A percentile compares a stretch with the other conserved stretches of the same genome.
Conservation (phyloP, 2,329 filamentous ascomycete genomes). For the Lasiodiplodia citricola region DNA sequence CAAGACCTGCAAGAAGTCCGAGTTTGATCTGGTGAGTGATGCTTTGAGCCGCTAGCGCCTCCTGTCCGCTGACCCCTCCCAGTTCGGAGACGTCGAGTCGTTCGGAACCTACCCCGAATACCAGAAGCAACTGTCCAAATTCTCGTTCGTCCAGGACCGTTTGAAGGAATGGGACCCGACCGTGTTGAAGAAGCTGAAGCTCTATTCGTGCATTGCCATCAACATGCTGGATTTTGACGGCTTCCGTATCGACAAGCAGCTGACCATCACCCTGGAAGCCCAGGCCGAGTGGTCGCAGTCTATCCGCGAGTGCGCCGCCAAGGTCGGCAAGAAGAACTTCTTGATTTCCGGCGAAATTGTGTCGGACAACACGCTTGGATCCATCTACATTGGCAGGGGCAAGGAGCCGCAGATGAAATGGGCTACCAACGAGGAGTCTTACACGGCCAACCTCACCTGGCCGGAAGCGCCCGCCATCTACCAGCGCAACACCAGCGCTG, state of each 20-base stretch:
- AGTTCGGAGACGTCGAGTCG: constrained; percentile 63
- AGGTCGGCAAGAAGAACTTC: constrained; percentile 67
- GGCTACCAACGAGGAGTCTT: constrained; percentile 53
- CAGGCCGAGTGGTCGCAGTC: constrained; percentile 63
- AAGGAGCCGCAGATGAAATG: constrained; percentile 61
- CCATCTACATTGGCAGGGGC: constrained; percentile 68
- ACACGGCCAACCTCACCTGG: constrained; percentile 55
- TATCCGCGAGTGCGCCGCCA: constrained; percentile 62
- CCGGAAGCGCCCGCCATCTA: constrained; percentile 47
- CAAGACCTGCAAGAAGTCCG: constrained; percentile 62
- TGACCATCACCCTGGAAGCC: constrained; percentile 67
- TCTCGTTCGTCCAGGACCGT: constrained; percentile 70
- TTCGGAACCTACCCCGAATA: constrained; percentile 54
- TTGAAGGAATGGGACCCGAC: constrained; percentile 67
- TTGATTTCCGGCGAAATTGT: constrained; percentile 69
- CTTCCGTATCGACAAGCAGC: constrained; percentile 70
- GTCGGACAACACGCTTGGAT: constrained; percentile 42
- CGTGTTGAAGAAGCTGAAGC: constrained; percentile 62
- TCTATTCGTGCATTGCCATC: constrained; percentile 69
- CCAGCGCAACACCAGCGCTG: constrained; percentile 56
- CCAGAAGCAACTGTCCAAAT: constrained; percentile 68
- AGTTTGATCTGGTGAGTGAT: constrained; percentile 57
- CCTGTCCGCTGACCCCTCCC: background rate
- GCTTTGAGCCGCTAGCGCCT: background rate
- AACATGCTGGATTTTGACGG: constrained; percentile 69